A percentile compares a stretch with the other conserved stretches of the same genome.
phyloP scores from a whole-genome alignment of 1,139 yeast genomes.

The Geotrichum candidum region DNA sequence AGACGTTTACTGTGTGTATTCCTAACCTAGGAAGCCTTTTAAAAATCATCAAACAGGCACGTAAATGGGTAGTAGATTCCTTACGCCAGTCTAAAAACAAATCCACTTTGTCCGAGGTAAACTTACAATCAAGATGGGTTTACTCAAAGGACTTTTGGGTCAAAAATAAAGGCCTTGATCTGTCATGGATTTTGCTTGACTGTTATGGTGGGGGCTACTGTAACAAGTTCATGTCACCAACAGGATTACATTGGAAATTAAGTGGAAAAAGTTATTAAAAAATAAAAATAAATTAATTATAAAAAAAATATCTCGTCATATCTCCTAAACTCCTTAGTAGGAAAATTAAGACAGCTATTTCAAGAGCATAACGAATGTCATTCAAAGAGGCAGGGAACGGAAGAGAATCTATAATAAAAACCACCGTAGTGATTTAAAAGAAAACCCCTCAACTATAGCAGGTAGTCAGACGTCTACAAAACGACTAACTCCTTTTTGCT shows the following conservation, averaged over 20 bases:
- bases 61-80: conserved; percentile 13
- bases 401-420: not conserved
- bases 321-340: not conserved
- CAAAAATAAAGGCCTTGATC: conserved; percentile 9
- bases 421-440: not conserved
- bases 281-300: not conserved
- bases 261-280: conserved; percentile 6
- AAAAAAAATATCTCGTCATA: not conserved
- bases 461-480: not conserved
- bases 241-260: conserved; percentile 12
- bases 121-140: conserved; percentile 1
- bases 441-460: conserved; percentile 4
- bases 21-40: conserved; percentile 12
- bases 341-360: not conserved
- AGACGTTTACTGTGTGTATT: conserved; percentile 1
- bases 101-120: not conserved
- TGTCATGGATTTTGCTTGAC: conserved; percentile 8
- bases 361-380: conserved; percentile 1
- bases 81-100: not conserved
- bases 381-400: conserved; percentile 6
- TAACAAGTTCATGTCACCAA: conserved; percentile 7
- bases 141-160: conserved; percentile 6
- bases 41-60: not conserved
- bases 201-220: conserved; percentile 15
- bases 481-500: not conserved